Conservation (phyloP, 2,329 filamentous ascomycete genomes). For the Alternaria gansuensis region DNA sequence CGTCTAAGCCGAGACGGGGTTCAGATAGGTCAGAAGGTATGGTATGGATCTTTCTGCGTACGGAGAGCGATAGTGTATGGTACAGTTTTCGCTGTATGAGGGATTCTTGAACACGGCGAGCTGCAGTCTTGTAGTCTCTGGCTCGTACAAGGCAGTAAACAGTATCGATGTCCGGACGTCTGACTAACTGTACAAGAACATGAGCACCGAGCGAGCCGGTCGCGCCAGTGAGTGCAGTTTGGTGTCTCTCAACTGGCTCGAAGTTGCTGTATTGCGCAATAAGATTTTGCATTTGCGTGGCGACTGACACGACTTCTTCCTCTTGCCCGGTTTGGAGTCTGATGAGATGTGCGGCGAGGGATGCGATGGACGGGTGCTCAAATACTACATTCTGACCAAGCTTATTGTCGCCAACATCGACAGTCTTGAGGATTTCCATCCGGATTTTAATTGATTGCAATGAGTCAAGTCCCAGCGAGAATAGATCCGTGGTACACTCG, state of each 20-base stretch:
- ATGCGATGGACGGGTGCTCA: constrained; percentile 62
- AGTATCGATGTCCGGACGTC: constrained; percentile 41
- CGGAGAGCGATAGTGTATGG: constrained; percentile 36
- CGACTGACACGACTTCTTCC: constrained; percentile 45
- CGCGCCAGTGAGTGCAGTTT: constrained; percentile 65
- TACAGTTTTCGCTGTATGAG: constrained; percentile 52
- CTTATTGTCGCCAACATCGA: constrained; percentile 58
- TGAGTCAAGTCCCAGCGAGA: constrained; percentile 66
- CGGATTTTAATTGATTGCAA: constrained; percentile 67
- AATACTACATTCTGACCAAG: constrained; percentile 68
- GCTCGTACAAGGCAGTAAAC: constrained; percentile 66
- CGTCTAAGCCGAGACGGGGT: constrained; percentile 53
- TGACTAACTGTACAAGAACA: constrained; percentile 56
- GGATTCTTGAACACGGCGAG: constrained; percentile 49
- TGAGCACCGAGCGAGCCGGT: constrained; percentile 73
- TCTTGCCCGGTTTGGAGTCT: constrained; percentile 53
- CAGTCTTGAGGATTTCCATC: constrained; percentile 59
- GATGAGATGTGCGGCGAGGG: constrained; percentile 58
- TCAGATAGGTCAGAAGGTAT: constrained; percentile 54
- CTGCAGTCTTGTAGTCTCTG: constrained; percentile 43
- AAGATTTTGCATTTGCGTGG: constrained; percentile 57
- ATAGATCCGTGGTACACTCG: constrained; percentile 63
- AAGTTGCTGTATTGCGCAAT: constrained; percentile 58
- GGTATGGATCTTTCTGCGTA: constrained; percentile 44
- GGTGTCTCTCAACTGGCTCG: constrained; percentile 21